Conservation (phyloP, 1,139 yeast species). For the Spathaspora jeffriesii region DNA sequence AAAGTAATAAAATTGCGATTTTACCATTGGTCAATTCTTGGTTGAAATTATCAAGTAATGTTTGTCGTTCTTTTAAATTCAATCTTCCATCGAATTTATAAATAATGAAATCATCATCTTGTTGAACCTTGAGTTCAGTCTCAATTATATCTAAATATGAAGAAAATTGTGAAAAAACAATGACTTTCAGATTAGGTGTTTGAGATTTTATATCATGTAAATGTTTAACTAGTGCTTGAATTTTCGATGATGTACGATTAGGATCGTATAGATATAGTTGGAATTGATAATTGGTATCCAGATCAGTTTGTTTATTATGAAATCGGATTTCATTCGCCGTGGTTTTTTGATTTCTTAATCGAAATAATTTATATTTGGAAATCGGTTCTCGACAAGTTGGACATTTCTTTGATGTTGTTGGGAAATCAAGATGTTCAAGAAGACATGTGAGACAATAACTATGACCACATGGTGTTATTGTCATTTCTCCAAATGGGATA, state of each 20-base stretch:
- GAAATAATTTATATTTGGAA: constrained; percentile 44
- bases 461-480: constrained; percentile 82
- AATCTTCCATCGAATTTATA: constrained; percentile 84
- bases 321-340: constrained; percentile 33
- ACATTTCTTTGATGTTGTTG: constrained; percentile 43
- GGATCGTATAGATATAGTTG: constrained; percentile 49
- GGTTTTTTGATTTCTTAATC: constrained; percentile 30
- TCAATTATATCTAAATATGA: constrained; percentile 78
- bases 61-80: constrained; percentile 64
- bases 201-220: constrained; percentile 53
- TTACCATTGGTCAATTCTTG: constrained; percentile 26
- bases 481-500: constrained; percentile 55
- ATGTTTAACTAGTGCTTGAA: constrained; percentile 68
- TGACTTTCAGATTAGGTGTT: constrained; percentile 68
- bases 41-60: constrained; percentile 58
- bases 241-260: constrained; percentile 65
- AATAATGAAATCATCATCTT: constrained; percentile 34
- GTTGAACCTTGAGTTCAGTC: constrained; percentile 50
- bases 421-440: constrained; percentile 65
- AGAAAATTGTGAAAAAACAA: constrained; percentile 92
- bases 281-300: constrained; percentile 23
- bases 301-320: constrained; percentile 25
- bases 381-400: constrained; percentile 59
- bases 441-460: constrained; percentile 75
- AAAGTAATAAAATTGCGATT: constrained; percentile 63